Evolutionary conservation across 2,329 filamentous ascomycete species (phyloP).

Genomic region (Cordyceps tenuipes): DNA sequence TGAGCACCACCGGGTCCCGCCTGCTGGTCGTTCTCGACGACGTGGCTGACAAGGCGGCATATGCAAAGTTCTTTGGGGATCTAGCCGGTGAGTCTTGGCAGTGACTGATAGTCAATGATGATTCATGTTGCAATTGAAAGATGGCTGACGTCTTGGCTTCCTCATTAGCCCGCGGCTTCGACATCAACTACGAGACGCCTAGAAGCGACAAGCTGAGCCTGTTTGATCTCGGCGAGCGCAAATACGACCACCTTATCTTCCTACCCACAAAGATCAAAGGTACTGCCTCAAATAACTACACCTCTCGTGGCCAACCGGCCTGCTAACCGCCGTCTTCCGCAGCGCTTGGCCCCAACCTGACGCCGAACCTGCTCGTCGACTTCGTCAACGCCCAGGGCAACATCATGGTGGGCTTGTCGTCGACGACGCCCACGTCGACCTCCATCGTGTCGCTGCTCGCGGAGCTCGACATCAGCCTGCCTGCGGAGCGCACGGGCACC

Average conservation of each 20-base stretch:
- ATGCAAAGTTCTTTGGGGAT: slow-evolving; percentile 72
- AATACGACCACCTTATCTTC: slow-evolving; percentile 84
- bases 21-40: slow-evolving; percentile 84
- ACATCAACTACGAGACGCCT: slow-evolving; percentile 72
- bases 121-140: not conserved
- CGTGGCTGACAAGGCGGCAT: slow-evolving; percentile 67
- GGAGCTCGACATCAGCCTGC: slow-evolving; percentile 84
- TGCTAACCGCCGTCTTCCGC: slow-evolving; percentile 7
- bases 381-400: slow-evolving; percentile 92
- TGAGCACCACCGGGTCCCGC: slow-evolving; percentile 71
- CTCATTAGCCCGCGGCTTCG: slow-evolving; percentile 66
- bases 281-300: slow-evolving; percentile 24
- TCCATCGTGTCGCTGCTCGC: slow-evolving; percentile 70
- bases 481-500: slow-evolving; percentile 72
- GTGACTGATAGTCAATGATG: not conserved
- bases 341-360: slow-evolving; percentile 84
- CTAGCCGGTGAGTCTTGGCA: slow-evolving; percentile 49
- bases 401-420: slow-evolving; percentile 76
- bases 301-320: not conserved
- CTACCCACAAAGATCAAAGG: slow-evolving; percentile 88
- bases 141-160: slow-evolving; percentile 7
- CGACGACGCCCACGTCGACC: slow-evolving; percentile 59
- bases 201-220: slow-evolving; percentile 70
- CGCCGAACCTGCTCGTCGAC: slow-evolving; percentile 76
- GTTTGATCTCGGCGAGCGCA: slow-evolving; percentile 78